Base-by-base conservation (phyloP, 108 stramenopile species). In the Fragilaria crotonensis region DNA sequence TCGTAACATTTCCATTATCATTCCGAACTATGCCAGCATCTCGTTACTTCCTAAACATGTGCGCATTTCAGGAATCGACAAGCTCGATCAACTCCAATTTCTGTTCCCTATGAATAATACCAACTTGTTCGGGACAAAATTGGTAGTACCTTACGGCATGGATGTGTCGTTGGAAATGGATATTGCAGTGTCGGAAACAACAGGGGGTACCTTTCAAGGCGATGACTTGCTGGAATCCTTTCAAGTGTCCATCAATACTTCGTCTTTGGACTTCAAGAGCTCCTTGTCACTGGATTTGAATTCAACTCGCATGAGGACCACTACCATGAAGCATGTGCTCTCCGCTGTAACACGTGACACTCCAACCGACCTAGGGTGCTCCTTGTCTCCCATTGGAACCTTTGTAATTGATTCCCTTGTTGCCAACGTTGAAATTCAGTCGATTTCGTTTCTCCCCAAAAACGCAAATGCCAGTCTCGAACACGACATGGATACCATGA, bases 141-240 rank as follows among this genome's bases (percentile, higher is more conserved):
- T 77, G 22, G 46, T 30, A 5, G 63, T 67, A 11, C 59, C 57
- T 4, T 52, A 75, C 28, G 67, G 66, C 20, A 56, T 79, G 19
- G 55, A 72, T 28, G 32, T 78, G 31, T 70, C 48, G 26, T 17
- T 81, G 4, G 32, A 45, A 26, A 29, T 84, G 48, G 65, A 76
- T 48, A 62, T 84, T 52, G 54, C 66, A 45, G 62, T 80, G 52
- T 30, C 44, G 26, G 59, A 66, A 3, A 32, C 36, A 19, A 50
- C 66, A 30, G 71, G 33, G 27, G 63, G 58, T 2, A 21, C 47
- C 1, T 67, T 71, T 48, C 47, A 62, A 50, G 80, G 61, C 21
- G 63, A 66, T 17, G 48, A 21, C 22, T 60, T 81, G 44, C 45
- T 62, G 30, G 82, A 83, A 66, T 52, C 79, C 1, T 87, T 87